Evolutionary conservation across 805 yeast genomes (phyloP).

Genomic region (Spathaspora passalidarum): DNA sequence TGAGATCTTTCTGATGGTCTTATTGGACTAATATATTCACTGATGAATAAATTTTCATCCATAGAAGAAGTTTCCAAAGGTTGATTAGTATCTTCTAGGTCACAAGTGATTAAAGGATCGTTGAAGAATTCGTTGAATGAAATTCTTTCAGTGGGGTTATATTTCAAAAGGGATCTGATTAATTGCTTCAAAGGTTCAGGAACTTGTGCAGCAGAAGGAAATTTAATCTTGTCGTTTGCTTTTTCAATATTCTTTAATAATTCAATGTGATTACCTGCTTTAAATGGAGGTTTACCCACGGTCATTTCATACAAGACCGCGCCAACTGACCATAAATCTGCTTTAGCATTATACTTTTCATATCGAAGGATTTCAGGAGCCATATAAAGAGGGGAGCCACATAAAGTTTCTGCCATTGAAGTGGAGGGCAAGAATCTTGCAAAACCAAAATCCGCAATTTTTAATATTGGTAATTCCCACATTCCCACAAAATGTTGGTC

Average conservation of each 20-base stretch:
- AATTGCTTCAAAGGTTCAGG: constrained; percentile 65
- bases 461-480: constrained; percentile 86
- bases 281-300: constrained; percentile 94
- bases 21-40: constrained; percentile 66
- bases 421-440: constrained; percentile 93
- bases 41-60: constrained; percentile 78
- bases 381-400: constrained; percentile 98
- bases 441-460: constrained; percentile 96
- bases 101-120: constrained; percentile 60
- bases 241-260: constrained; percentile 81
- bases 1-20: constrained; percentile 19
- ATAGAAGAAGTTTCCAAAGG: constrained; percentile 66
- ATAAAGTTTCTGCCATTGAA: constrained; percentile 92
- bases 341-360: constrained; percentile 95
- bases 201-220: constrained; percentile 67
- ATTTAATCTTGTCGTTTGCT: constrained; percentile 71
- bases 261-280: constrained; percentile 91
- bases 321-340: constrained; percentile 97
- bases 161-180: constrained; percentile 72
- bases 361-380: constrained; percentile 95
- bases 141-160: constrained; percentile 84
- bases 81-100: constrained; percentile 49
- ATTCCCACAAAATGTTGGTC: constrained; percentile 65
- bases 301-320: constrained; percentile 95
- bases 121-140: constrained; percentile 85